A percentile compares a stretch with the other conserved stretches of the same genome.
phyloP scores from a whole-genome alignment of 2,329 filamentous ascomycete species.

The Alternaria burnsii region DNA sequence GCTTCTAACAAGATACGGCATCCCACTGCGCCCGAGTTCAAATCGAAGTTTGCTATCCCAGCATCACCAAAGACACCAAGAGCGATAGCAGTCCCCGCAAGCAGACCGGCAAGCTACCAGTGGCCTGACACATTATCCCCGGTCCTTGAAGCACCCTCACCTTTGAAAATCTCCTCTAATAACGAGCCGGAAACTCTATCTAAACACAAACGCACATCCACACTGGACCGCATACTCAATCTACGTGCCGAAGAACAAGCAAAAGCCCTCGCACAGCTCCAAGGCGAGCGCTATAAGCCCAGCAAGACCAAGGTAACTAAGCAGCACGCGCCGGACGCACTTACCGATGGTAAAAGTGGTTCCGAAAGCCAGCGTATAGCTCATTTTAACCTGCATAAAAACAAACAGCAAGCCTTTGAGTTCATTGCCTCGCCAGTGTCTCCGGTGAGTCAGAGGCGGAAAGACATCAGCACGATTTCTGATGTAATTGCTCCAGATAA shows the following conservation, averaged over 20 bases:
- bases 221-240: background rate
- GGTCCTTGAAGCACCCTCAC: constrained; percentile 1
- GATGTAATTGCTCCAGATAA: accelerated
- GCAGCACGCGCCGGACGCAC: background rate
- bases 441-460: no score
- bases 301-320: background rate
- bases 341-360: background rate
- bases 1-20: background rate
- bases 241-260: constrained; percentile 12
- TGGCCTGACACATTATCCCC: background rate
- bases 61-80: background rate
- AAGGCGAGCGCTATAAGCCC: background rate
- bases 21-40: accelerated
- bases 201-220: background rate
- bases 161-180: background rate
- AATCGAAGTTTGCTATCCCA: no score
- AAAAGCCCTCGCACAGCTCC: background rate
- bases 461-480: background rate
- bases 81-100: no score
- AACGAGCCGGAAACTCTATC: background rate
- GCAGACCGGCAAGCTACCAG: background rate
- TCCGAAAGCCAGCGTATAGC: background rate
- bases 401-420: background rate
- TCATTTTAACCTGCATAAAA: background rate
- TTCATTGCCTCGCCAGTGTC: background rate